These are phyloP conservation scores for Phytophthora ohioensis DNA, from an alignment of 352 stramenopile genomes.

Conservation along the genomic window DNA sequence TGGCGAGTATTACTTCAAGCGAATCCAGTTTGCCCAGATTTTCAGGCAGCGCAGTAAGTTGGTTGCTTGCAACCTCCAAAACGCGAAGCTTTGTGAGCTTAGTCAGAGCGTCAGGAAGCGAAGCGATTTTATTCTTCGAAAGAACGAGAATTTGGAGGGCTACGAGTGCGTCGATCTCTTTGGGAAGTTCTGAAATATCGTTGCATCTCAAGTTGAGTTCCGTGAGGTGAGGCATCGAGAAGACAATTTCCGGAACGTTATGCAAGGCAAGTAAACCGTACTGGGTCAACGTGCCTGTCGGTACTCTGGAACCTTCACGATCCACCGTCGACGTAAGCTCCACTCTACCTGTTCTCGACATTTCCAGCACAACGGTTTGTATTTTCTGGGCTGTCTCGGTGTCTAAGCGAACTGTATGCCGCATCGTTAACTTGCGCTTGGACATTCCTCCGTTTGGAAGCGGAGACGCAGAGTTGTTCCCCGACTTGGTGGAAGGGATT, in stretches of 20 bases:
- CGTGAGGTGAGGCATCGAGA: constrained; percentile 63
- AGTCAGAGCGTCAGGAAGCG: constrained; percentile 57
- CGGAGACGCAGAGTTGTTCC: constrained; percentile 6
- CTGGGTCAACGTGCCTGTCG: constrained; percentile 60
- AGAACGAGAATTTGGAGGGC: constrained; percentile 57
- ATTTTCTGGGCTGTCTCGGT: constrained; percentile 40
- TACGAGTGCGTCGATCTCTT: constrained; percentile 62
- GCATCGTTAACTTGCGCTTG: constrained; percentile 48
- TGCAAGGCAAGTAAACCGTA: constrained; percentile 56
- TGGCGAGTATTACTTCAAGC: constrained; percentile 63
- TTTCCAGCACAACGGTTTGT: constrained; percentile 58
- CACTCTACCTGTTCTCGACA: constrained; percentile 56
- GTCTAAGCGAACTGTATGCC: constrained; percentile 43
- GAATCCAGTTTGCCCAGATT: constrained; percentile 56
- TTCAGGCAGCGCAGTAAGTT: constrained; percentile 58
- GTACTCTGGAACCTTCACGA: constrained; percentile 45
- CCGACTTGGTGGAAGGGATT: constrained; percentile 4
- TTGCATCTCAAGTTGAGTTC: constrained; percentile 79
- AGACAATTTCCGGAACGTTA: constrained; percentile 64
- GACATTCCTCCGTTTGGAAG: constrained; percentile 16
- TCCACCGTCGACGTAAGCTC: constrained; percentile 71
- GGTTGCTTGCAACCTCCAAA: constrained; percentile 67
- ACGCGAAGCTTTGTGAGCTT: constrained; percentile 57
- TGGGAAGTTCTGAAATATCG: constrained; percentile 61
- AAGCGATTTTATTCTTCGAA: constrained; percentile 69